Evolutionary conservation across 306 rosid species (phyloP).

Genomic region (Oemleria cerasiformis): DNA sequence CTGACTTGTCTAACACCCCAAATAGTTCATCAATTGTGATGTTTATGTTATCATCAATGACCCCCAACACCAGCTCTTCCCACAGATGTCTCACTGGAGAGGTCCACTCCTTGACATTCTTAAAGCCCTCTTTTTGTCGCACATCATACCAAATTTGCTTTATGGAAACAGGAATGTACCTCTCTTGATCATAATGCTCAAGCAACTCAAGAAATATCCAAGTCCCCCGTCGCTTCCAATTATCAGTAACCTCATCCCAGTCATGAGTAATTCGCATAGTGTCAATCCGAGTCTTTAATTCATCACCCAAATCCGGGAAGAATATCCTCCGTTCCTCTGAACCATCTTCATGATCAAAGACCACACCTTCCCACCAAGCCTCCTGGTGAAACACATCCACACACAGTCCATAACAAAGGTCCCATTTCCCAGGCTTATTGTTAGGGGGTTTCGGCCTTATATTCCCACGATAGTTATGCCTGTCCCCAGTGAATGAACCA

Average conservation of each 20-base stretch:
- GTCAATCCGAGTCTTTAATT: constrained; percentile 38
- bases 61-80: constrained; percentile 52
- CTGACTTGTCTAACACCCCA: constrained; percentile 28
- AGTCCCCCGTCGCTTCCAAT: constrained; percentile 60
- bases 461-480: constrained; percentile 27
- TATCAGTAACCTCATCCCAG: constrained; percentile 58
- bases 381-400: constrained; percentile 67
- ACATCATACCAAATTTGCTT: constrained; percentile 89
- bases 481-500: constrained; percentile 7
- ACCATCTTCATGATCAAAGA: constrained; percentile 63
- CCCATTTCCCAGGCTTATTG: constrained; percentile 20
- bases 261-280: constrained; percentile 60
- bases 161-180: constrained; percentile 47
- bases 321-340: constrained; percentile 52
- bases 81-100: constrained; percentile 46
- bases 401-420: constrained; percentile 61
- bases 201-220: constrained; percentile 77
- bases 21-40: constrained; percentile 36
- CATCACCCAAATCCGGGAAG: constrained; percentile 87
- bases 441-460: constrained; percentile 70
- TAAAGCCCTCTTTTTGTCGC: constrained; percentile 37
- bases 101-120: constrained; percentile 62
- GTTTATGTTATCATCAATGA: constrained; percentile 39
- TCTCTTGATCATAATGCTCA: constrained; percentile 45
- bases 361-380: constrained; percentile 98